Percentiles rank a stretch among this genome's conserved stretches.
phyloP scores from a whole-genome alignment of 306 rosid genomes.

The Gastrolobium villosum region DNA sequence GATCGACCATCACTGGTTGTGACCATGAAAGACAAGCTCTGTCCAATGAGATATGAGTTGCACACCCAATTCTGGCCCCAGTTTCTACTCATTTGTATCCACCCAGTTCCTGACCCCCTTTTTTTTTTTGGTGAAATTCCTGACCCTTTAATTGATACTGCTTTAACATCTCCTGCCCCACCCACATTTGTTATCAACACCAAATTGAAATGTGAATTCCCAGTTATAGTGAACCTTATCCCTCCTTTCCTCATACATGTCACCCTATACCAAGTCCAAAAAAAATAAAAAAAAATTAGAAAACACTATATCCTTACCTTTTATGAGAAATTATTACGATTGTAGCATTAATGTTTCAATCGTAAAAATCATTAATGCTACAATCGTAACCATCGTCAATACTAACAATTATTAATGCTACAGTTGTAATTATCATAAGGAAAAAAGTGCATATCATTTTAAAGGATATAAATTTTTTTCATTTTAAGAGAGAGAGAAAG shows the following conservation, averaged over 20 bases:
- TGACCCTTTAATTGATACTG: slow-evolving; percentile 73
- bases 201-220: slow-evolving; percentile 71
- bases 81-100: slow-evolving; percentile 70
- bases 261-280: slow-evolving; percentile 47
- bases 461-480: too few species aligned
- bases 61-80: slow-evolving; percentile 87
- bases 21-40: slow-evolving; percentile 64
- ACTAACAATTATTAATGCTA: too few species aligned
- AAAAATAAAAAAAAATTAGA: too few species aligned
- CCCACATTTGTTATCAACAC: slow-evolving; percentile 69
- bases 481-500: too few species aligned
- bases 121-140: too few species aligned
- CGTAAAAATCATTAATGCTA: too few species aligned
- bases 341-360: too few species aligned
- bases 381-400: too few species aligned
- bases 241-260: slow-evolving; percentile 72
- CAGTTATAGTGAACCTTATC: slow-evolving; percentile 70
- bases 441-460: too few species aligned
- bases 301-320: too few species aligned
- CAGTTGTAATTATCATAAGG: too few species aligned
- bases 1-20: slow-evolving; percentile 71
- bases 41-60: slow-evolving; percentile 63
- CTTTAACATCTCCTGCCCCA: slow-evolving; percentile 72
- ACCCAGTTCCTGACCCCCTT: slow-evolving; percentile 56
- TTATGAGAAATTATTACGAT: too few species aligned